phyloP scores from a whole-genome alignment of 768 basidiomycete genomes.

The Crepidotus variabilis region DNA sequence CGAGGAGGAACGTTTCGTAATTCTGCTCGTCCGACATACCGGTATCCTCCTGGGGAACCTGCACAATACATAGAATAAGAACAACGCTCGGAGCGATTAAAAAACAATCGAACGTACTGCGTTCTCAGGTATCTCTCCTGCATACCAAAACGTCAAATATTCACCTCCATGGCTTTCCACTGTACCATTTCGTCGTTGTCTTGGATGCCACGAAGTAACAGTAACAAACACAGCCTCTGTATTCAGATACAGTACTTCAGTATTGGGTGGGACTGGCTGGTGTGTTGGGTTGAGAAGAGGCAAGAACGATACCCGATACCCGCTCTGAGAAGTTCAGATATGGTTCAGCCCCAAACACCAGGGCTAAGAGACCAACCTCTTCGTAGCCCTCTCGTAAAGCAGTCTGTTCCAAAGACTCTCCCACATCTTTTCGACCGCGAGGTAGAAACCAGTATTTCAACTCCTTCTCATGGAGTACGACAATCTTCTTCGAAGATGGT shows the following conservation, averaged over 20 bases:
- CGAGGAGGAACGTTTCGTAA: conserved; percentile 40
- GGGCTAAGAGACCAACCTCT: conserved; percentile 39
- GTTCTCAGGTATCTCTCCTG: conserved; percentile 47
- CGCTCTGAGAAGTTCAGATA: conserved; percentile 32
- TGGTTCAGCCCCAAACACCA: background rate
- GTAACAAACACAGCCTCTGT: conserved; percentile 46
- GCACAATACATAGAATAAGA: background rate
- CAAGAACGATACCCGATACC: conserved; percentile 43
- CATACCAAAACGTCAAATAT: conserved; percentile 54
- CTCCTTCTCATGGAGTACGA: conserved; percentile 41
- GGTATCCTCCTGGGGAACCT: conserved; percentile 47
- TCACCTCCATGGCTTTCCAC: conserved; percentile 33
- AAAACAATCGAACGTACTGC: conserved; percentile 34
- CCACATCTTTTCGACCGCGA: conserved; percentile 61
- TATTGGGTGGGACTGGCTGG: conserved; percentile 36
- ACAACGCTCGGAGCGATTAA: background rate
- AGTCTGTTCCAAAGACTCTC: conserved; percentile 56
- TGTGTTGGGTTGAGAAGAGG: conserved; percentile 38
- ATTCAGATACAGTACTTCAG: conserved; percentile 13
- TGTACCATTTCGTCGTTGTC: conserved; percentile 4
- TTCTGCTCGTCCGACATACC: conserved; percentile 55
- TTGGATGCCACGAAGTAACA: conserved; percentile 24
- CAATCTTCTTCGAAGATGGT: conserved; percentile 48
- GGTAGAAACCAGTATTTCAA: conserved; percentile 55
- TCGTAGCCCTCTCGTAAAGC: conserved; percentile 66